phyloP scores from a whole-genome alignment of 2,329 filamentous ascomycete species.

The Epichloe festucae region DNA sequence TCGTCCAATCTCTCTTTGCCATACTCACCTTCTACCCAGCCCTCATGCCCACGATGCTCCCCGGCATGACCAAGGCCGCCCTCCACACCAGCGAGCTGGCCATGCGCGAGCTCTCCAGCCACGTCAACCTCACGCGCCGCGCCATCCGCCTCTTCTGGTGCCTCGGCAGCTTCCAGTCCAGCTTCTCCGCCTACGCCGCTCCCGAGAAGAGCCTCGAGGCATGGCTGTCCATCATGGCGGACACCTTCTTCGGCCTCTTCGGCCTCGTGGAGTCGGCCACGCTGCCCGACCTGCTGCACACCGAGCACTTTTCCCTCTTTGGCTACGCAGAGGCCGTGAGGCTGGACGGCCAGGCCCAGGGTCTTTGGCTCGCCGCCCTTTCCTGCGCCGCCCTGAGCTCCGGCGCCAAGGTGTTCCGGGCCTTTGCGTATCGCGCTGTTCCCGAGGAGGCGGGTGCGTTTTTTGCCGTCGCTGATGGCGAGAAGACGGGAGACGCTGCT shows the following conservation, averaged over 20 bases:
- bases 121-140: conserved; percentile 39
- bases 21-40: conserved; percentile 33
- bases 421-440: conserved; percentile 23
- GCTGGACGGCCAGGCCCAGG: conserved; percentile 47
- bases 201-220: conserved; percentile 18
- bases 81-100: conserved; percentile 19
- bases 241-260: conserved; percentile 52
- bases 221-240: conserved; percentile 42
- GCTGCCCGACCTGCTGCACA: conserved; percentile 37
- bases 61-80: conserved; percentile 10
- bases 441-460: conserved; percentile 18
- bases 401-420: conserved; percentile 27
- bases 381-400: conserved; percentile 34
- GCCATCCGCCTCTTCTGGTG: conserved; percentile 59
- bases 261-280: conserved; percentile 53
- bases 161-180: conserved; percentile 42
- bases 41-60: conserved; percentile 23
- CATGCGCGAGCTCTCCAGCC: conserved; percentile 23
- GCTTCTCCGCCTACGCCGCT: conserved; percentile 22
- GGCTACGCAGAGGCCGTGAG: conserved; percentile 31
- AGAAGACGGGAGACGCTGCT: conserved; percentile 12
- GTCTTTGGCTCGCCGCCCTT: conserved; percentile 57
- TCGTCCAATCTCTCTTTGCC: conserved; percentile 39
- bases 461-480: conserved; percentile 9
- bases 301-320: conserved; percentile 37